phyloP scores from a whole-genome alignment of 2,329 filamentous ascomycete genomes.

The Paecilomyces sp. region DNA sequence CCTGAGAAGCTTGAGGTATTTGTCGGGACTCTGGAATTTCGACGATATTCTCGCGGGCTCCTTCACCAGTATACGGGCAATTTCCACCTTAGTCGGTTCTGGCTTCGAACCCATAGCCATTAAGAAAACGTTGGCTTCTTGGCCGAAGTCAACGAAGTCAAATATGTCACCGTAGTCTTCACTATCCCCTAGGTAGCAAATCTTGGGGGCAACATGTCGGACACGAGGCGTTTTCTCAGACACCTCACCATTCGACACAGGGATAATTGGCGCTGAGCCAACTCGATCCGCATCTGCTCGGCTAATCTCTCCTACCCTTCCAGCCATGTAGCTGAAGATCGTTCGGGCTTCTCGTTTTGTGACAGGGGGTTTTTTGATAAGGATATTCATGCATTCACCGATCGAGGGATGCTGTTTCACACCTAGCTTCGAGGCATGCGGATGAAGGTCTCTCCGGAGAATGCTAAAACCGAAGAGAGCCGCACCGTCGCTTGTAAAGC shows the following conservation, averaged over 20 bases:
- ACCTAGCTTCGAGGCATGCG: slow-evolving; percentile 78
- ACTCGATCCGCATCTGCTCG: slow-evolving; percentile 54
- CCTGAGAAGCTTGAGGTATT: slow-evolving; percentile 76
- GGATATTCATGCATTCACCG: slow-evolving; percentile 62
- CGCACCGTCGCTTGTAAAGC: slow-evolving; percentile 74
- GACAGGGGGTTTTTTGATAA: slow-evolving; percentile 66
- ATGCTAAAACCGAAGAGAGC: slow-evolving; percentile 75
- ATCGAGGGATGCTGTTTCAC: slow-evolving; percentile 78
- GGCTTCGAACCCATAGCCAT: slow-evolving; percentile 83
- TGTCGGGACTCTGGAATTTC: slow-evolving; percentile 71
- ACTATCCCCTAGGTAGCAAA: slow-evolving; percentile 71
- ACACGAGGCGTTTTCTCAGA: slow-evolving; percentile 38
- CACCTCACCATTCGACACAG: slow-evolving; percentile 41
- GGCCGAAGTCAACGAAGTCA: slow-evolving; percentile 91
- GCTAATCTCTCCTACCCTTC: slow-evolving; percentile 66
- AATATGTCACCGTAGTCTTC: slow-evolving; percentile 82
- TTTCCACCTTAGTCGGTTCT: slow-evolving; percentile 79
- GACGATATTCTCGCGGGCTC: slow-evolving; percentile 78
- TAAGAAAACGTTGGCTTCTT: slow-evolving; percentile 80
- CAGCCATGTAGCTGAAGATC: slow-evolving; percentile 78
- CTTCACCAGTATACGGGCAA: slow-evolving; percentile 73
- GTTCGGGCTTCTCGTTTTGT: slow-evolving; percentile 59
- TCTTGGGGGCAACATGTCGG: slow-evolving; percentile 58
- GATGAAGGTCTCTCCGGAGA: slow-evolving; percentile 65
- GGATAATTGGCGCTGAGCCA: slow-evolving; percentile 62